phyloP scores from a whole-genome alignment of 352 stramenopile species.

The Pythium brassicae region DNA sequence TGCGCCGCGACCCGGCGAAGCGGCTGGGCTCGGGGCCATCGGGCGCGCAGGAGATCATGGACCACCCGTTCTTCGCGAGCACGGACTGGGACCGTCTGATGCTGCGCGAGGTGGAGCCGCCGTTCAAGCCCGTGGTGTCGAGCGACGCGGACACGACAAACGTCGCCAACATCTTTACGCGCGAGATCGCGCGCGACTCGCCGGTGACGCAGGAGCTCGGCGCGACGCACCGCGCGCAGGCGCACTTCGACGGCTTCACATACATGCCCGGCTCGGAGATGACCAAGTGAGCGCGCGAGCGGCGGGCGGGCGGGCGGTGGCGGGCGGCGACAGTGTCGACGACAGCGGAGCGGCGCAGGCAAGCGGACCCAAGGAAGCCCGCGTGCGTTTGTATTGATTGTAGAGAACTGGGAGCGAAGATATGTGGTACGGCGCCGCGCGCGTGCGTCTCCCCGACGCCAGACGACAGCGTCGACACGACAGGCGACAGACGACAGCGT shows the following conservation, averaged over 20 bases:
- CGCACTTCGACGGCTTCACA: slow-evolving; percentile 93
- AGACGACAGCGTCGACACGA: neutral
- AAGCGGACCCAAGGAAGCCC: neutral
- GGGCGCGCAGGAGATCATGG: slow-evolving; percentile 87
- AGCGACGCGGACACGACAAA: slow-evolving; percentile 82
- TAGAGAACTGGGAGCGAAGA: neutral
- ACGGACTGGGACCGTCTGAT: slow-evolving; percentile 84
- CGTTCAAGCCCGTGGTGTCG: slow-evolving; percentile 84
- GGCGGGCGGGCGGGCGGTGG: neutral
- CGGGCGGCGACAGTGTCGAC: neutral
- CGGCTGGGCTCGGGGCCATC: slow-evolving; percentile 74
- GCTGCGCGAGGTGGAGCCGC: slow-evolving; percentile 76
- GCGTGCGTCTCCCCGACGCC: too few species aligned
- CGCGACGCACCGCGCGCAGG: slow-evolving; percentile 75
- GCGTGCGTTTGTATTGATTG: neutral
- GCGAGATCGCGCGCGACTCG: slow-evolving; percentile 83
- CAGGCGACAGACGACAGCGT: neutral
- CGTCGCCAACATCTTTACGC: slow-evolving; percentile 86
- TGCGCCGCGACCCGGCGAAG: slow-evolving; percentile 82
- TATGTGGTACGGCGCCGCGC: neutral
- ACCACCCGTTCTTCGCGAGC: slow-evolving; percentile 85
- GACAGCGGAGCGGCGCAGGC: neutral
- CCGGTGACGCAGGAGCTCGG: slow-evolving; percentile 83
- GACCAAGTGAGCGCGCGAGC: slow-evolving; percentile 19
- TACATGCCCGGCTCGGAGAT: slow-evolving; percentile 82